These are phyloP conservation scores for Circinella minor DNA, from an alignment of 371 early-diverging fungal species.

Conservation along the genomic window DNA sequence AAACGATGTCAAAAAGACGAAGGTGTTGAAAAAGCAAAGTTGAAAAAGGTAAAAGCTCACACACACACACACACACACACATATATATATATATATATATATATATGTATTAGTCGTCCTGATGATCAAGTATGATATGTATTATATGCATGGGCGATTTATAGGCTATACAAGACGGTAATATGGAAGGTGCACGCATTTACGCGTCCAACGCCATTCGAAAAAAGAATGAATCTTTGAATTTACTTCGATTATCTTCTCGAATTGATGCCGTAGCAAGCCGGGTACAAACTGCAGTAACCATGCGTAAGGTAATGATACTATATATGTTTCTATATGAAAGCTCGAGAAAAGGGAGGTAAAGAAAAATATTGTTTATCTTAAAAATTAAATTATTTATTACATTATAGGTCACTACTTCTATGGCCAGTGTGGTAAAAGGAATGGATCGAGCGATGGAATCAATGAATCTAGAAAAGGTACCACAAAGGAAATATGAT, in stretches of 20 bases:
- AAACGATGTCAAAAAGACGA: slow-evolving; percentile 90
- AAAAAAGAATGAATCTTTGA: slow-evolving; percentile 94
- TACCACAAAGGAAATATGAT: slow-evolving; percentile 20
- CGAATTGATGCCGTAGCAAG: slow-evolving; percentile 93
- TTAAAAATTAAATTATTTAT: neutral
- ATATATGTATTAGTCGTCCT: neutral
- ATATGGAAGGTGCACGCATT: slow-evolving; percentile 93
- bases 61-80: no score
- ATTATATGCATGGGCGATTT: neutral
- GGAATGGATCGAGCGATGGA: slow-evolving; percentile 93
- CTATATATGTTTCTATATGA: no score
- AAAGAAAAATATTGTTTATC: neutral
- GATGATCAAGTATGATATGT: neutral
- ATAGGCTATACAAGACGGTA: slow-evolving; percentile 91
- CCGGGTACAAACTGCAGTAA: slow-evolving; percentile 94
- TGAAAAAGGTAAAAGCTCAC: slow-evolving; percentile 79
- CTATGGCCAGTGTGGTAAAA: slow-evolving; percentile 87
- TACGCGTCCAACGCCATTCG: slow-evolving; percentile 97
- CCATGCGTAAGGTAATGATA: slow-evolving; percentile 78
- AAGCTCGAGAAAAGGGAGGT: neutral
- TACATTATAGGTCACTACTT: slow-evolving; percentile 54
- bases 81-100: no score
- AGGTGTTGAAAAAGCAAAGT: slow-evolving; percentile 74
- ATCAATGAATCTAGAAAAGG: slow-evolving; percentile 92
- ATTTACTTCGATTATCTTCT: slow-evolving; percentile 85